These are phyloP conservation scores for Cardamine resedifolia DNA, from an alignment of 345 rosid species.

Conservation along the genomic window DNA sequence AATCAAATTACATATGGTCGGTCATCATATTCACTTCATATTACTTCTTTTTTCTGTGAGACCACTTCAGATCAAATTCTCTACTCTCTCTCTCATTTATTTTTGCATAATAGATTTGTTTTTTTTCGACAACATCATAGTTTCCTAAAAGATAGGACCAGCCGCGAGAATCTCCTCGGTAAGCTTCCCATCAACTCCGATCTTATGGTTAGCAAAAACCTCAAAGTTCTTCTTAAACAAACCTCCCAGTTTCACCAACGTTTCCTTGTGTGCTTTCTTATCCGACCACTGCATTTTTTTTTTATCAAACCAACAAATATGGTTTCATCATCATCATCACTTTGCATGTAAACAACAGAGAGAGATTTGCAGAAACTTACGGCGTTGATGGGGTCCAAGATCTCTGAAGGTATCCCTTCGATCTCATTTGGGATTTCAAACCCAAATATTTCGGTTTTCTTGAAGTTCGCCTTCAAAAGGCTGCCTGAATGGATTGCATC, in stretches of 20 bases:
- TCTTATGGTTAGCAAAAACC: slow-evolving; percentile 70
- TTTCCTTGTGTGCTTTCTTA: slow-evolving; percentile 74
- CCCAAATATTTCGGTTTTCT: slow-evolving; percentile 78
- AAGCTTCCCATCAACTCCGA: slow-evolving; percentile 74
- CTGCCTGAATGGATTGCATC: slow-evolving; percentile 88
- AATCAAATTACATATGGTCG: not conserved
- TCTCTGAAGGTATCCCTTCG: slow-evolving; percentile 84
- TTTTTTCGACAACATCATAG: slow-evolving; percentile 5
- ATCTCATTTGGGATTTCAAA: slow-evolving; percentile 75
- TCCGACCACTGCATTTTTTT: slow-evolving; percentile 66
- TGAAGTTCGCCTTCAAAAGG: slow-evolving; percentile 59
- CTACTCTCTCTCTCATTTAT: slow-evolving; percentile 10
- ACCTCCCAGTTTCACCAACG: slow-evolving; percentile 79
- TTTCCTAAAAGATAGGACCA: slow-evolving; percentile 64
- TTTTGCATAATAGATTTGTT: not conserved
- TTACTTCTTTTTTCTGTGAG: not conserved
- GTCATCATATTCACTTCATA: too few relatives aligned
- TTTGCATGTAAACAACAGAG: not conserved
- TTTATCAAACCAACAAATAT: not conserved
- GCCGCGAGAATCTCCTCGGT: slow-evolving; percentile 83
- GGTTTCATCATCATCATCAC: not conserved
- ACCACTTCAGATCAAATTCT: not conserved
- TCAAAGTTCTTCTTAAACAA: slow-evolving; percentile 81
- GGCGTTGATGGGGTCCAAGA: slow-evolving; percentile 74
- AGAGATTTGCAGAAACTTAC: slow-evolving; percentile 46